Base-by-base conservation (phyloP, 495 filamentous ascomycete genomes). In the Pseudoneurospora amorphoporcata region DNA sequence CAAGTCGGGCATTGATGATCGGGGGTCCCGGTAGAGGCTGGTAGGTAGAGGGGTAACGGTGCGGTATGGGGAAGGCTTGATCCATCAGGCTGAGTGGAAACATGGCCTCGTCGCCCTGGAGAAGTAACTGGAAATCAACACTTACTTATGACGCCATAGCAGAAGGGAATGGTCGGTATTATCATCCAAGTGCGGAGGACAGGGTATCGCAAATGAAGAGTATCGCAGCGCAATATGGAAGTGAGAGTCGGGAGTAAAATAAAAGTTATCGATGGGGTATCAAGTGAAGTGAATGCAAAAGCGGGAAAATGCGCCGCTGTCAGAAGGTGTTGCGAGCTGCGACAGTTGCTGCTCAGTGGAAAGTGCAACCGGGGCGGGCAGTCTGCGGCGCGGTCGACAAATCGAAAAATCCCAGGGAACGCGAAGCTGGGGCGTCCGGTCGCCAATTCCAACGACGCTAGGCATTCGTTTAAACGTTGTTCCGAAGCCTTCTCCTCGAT, bases 361-460 rank as follows among this genome's bases (percentile, higher is more conserved):
- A 65, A 17, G 53, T 65, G 53, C 53, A 65, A 65, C 23, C 53
- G 29, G 43, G 32, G 43, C 43, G 43, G 43, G 53, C 43, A 45
- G 43, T 47, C 3, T 70, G 71, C 72, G 72, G 72, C 73, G 73
- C 73, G 71, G 43, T 39, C 39, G 35, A 29, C 69, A 74, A 72
- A 71, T 61, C 72, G 69, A 78, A 76, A 79, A 81, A 77, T 77
- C 74, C 75, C 74, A 77, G 74, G 58, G 43, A 69, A 39, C 75
- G 71, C 69, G 69, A 70, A 76, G 75, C 73, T 75, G 77, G 79
- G 79, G 71, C 42, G 29, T 74, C 72, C 75, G 17, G 75, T 73
- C 77, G 75, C 78, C 75, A 78, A 81, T 78, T 72, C 77, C 53
- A 77, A 76, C 2, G 9, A 73, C 78, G 76, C 78, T 80, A 81